phyloP scores from a whole-genome alignment of 768 basidiomycete species.

The Leccinum aurantiacum region DNA sequence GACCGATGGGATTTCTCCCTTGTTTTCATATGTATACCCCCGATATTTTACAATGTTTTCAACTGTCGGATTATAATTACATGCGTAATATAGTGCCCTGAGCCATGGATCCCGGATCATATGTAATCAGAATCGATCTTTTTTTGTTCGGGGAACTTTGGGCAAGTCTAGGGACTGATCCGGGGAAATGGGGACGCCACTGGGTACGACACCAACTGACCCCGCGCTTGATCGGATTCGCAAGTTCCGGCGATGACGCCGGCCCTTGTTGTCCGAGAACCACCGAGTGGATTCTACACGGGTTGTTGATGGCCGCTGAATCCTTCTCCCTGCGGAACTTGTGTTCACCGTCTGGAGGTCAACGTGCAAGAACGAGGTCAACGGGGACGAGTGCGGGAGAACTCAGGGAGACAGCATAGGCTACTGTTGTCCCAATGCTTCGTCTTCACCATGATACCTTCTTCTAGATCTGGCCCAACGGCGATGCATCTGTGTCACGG shows the following conservation, averaged over 20 bases:
- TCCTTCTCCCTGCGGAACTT: background rate
- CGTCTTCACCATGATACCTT: too few relatives aligned
- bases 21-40: background rate
- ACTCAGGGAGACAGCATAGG: too few relatives aligned
- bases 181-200: too few relatives aligned
- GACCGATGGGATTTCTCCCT: background rate
- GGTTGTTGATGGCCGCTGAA: too few relatives aligned
- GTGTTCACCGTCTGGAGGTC: background rate
- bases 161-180: too few relatives aligned
- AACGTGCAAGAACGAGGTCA: background rate
- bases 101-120: background rate
- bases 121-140: background rate
- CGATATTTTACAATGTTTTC: background rate
- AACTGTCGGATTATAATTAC: background rate
- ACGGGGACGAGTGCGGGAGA: too few relatives aligned
- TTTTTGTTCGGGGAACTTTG: background rate
- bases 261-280: background rate
- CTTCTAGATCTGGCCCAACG: too few relatives aligned
- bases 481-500: too few relatives aligned
- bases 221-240: too few relatives aligned
- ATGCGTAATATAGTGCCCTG: background rate
- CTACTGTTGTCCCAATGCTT: too few relatives aligned
- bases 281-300: too few relatives aligned
- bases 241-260: background rate
- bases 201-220: too few relatives aligned